Base-by-base conservation (phyloP, 2,329 filamentous ascomycete species). In the Neonectria hederae region DNA sequence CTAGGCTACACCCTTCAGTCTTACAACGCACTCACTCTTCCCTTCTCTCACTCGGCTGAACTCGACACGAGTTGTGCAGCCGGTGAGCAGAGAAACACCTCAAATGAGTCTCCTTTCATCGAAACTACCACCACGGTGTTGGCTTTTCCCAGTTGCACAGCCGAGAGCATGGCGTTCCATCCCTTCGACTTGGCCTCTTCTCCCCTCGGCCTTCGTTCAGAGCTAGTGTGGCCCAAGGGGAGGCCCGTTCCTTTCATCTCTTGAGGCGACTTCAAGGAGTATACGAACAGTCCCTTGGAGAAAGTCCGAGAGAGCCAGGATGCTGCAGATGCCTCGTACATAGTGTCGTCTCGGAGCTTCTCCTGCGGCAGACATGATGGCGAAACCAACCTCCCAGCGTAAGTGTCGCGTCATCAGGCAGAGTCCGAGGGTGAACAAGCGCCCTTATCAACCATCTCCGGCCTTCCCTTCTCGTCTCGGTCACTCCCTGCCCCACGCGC, bases 381-480 rank as follows among this genome's bases (percentile, higher is more conserved):
- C 28, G 46, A 40, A 46, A 30, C 38, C 3, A 7, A 53, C 22
- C 21, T 14, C 8, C 2, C 24, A n/a, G 13, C 40, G 68, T 64
- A 65, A 64, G 53, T 22, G 24, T 53, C 48, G 56, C 64, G 49
- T 55, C 59, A 62, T 65, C 30, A 24, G 22, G 21, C 55, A 62
- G 43, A 30, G 45, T 32, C 38, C 28, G 35, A 59, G 48, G 49
- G 54, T 45, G 43, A 59, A 48, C 51, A 59, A 22, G 59, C 55
- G 46, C 55, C 55, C 63, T 66, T 63, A 66, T 66, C 64, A 63
- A 66, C 55, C 40, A 13, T 35, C 42, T n/a, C 19, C n/a, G 5
- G 38, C 8, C 7, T 19, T 11, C n/a, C 38, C 38, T 10, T 21
- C 38, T 42, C 4, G 38, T 21, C 35, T 38, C 17, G 42, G 24